Evolutionary conservation across 345 rosid species (phyloP).

Genomic region (Salix arbutifolia): DNA sequence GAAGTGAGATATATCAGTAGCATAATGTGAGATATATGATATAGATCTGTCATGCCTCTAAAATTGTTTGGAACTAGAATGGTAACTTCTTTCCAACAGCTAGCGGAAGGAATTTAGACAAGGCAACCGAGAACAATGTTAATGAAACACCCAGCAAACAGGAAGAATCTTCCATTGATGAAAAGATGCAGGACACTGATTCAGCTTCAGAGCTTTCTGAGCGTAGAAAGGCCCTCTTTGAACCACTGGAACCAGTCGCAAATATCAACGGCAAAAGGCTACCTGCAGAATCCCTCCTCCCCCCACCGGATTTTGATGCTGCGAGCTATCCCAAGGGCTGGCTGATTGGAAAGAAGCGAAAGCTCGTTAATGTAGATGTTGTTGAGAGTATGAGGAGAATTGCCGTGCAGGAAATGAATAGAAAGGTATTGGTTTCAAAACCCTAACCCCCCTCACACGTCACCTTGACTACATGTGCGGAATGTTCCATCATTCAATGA

Average conservation of each 20-base stretch:
- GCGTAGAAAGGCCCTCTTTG: conserved; percentile 78
- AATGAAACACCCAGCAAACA: conserved; percentile 43
- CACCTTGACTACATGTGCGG: too few relatives aligned
- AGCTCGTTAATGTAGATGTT: conserved; percentile 86
- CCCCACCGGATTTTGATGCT: conserved; percentile 88
- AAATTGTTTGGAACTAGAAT: conserved; percentile 33
- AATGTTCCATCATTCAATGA: not conserved
- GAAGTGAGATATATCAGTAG: too few relatives aligned
- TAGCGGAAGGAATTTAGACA: conserved; percentile 43
- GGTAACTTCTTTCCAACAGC: conserved; percentile 52
- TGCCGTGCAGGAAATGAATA: conserved; percentile 91
- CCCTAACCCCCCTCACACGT: not conserved
- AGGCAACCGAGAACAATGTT: conserved; percentile 32
- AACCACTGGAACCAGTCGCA: conserved; percentile 68
- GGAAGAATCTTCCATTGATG: conserved; percentile 37
- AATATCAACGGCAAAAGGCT: conserved; percentile 43
- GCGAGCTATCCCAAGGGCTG: conserved; percentile 85
- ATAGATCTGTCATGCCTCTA: not conserved
- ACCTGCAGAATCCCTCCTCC: conserved; percentile 66
- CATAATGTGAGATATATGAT: not conserved
- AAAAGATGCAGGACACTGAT: conserved; percentile 35
- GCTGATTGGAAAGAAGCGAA: conserved; percentile 90
- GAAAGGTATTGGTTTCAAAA: conserved; percentile 53
- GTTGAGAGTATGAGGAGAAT: conserved; percentile 97
- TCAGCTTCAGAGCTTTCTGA: conserved; percentile 50